Conservation (phyloP, 2,329 filamentous ascomycete genomes). For the Aspergillus ruber region DNA sequence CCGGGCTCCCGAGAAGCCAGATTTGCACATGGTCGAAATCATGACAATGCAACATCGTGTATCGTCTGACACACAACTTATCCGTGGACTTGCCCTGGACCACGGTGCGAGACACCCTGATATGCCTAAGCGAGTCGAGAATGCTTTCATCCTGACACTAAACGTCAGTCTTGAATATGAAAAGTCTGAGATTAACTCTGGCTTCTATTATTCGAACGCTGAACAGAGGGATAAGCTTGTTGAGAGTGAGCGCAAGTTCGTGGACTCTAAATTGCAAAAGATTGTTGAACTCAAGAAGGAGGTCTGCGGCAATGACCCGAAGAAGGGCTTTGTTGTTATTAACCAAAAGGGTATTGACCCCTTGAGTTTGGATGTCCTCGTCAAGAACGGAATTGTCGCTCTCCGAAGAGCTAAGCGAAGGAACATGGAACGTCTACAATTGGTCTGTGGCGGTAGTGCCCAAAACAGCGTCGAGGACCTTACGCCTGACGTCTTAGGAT, state of each 20-base stretch:
- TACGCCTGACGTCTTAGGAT: conserved; percentile 79
- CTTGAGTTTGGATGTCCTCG: conserved; percentile 86
- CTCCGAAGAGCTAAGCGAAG: conserved; percentile 91
- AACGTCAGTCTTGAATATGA: conserved; percentile 98
- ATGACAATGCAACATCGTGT: conserved; percentile 99
- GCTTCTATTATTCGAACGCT: conserved; percentile 96
- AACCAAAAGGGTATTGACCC: conserved; percentile 99
- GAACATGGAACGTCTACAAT: conserved; percentile 97
- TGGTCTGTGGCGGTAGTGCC: conserved; percentile 82
- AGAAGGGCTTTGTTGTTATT: conserved; percentile 94
- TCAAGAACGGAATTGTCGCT: conserved; percentile 96
- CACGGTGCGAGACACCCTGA: conserved; percentile 95
- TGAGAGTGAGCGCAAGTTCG: conserved; percentile 90
- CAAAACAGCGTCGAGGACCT: conserved; percentile 97
- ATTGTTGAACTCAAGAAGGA: conserved; percentile 98
- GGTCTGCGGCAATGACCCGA: conserved; percentile 85
- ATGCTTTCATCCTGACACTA: conserved; percentile 88
- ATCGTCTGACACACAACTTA: conserved; percentile 91
- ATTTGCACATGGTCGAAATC: conserved; percentile 98
- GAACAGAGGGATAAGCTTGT: conserved; percentile 97
- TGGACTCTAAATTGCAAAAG: conserved; percentile 93
- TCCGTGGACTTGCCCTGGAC: conserved; percentile 85
- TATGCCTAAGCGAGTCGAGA: conserved; percentile 95
- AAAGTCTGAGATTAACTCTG: conserved; percentile 98
- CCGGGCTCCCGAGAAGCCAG: conserved; percentile 80